These are phyloP conservation scores for Colletotrichum euphorbiae DNA, from an alignment of 2,329 filamentous ascomycete species.

Conservation along the genomic window DNA sequence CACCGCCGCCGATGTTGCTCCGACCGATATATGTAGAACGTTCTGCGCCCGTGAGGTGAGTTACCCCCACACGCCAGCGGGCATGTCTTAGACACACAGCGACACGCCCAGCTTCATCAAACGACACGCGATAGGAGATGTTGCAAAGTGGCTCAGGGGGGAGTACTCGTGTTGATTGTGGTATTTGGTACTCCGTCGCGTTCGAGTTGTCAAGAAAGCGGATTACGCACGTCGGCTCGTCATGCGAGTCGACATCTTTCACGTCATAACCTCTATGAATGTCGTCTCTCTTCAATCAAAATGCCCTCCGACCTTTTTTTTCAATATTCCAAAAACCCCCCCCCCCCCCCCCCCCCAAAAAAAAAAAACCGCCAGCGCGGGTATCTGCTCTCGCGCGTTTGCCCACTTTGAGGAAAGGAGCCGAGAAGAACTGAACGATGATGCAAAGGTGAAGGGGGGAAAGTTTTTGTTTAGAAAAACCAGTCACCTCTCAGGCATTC, in stretches of 20 bases:
- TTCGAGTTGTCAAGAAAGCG: constrained; percentile 16
- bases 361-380: constrained; percentile 33
- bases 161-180: not conserved
- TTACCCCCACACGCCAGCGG: not conserved
- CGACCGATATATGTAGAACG: too few relatives aligned
- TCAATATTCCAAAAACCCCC: constrained; percentile 25
- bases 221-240: constrained; percentile 1
- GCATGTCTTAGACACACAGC: constrained; percentile 18
- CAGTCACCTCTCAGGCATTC: not conserved
- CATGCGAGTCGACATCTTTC: not conserved
- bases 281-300: constrained; percentile 28
- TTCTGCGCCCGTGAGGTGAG: too few relatives aligned
- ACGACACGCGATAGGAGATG: too few relatives aligned
- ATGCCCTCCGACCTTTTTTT: constrained; percentile 30
- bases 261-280: constrained; percentile 23
- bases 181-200: constrained; percentile 2
- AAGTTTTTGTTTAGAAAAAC: not conserved
- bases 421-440: constrained; percentile 6
- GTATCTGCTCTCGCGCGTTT: constrained; percentile 16
- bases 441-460: not conserved
- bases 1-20: too few relatives aligned
- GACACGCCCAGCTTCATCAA: too few relatives aligned
- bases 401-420: constrained; percentile 14
- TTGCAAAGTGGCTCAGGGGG: not conserved
- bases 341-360: too few relatives aligned